phyloP scores from a whole-genome alignment of 2,329 filamentous ascomycete species.

The Botrytis fabae region DNA sequence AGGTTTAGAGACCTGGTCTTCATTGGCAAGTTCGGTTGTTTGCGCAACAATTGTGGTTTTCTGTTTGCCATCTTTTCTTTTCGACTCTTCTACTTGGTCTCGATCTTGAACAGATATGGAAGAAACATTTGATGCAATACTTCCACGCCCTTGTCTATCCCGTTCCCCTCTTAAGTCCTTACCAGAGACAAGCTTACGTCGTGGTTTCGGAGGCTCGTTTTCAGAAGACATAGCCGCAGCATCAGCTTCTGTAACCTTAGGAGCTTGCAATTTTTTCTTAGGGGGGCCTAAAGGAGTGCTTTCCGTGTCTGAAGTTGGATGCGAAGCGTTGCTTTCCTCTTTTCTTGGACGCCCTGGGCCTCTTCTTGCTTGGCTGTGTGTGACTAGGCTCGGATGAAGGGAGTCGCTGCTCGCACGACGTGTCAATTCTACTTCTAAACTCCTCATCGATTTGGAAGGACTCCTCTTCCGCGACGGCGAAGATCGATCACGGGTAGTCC shows the following conservation, averaged over 20 bases:
- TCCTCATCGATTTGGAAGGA: conserved; percentile 34
- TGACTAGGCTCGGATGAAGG: conserved; percentile 30
- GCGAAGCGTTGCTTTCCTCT: conserved; percentile 42
- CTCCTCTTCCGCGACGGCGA: conserved; percentile 35
- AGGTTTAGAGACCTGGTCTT: conserved; percentile 26
- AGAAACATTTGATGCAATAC: conserved; percentile 57
- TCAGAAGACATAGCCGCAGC: conserved; percentile 48
- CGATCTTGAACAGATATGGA: conserved; percentile 53
- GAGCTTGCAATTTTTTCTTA: conserved; percentile 50
- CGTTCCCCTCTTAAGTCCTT: conserved; percentile 59
- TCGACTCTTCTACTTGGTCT: conserved; percentile 42
- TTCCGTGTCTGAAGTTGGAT: conserved; percentile 36
- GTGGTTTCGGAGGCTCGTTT: conserved; percentile 56
- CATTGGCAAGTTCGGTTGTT: conserved; percentile 4
- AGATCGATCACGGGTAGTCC: conserved; percentile 32
- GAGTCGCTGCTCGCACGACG: conserved; percentile 29
- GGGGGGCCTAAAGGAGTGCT: conserved; percentile 40
- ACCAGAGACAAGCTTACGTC: conserved; percentile 64
- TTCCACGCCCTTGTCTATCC: conserved; percentile 54
- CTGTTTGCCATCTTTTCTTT: conserved; percentile 53
- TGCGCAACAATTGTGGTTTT: conserved; percentile 32
- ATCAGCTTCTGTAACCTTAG: conserved; percentile 57
- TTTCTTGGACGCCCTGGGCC: conserved; percentile 56
- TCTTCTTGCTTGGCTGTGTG: conserved; percentile 40
- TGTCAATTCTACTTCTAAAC: conserved; percentile 30